phyloP scores from a whole-genome alignment of 2,329 filamentous ascomycete species.

The Fusarium goolgardi region DNA sequence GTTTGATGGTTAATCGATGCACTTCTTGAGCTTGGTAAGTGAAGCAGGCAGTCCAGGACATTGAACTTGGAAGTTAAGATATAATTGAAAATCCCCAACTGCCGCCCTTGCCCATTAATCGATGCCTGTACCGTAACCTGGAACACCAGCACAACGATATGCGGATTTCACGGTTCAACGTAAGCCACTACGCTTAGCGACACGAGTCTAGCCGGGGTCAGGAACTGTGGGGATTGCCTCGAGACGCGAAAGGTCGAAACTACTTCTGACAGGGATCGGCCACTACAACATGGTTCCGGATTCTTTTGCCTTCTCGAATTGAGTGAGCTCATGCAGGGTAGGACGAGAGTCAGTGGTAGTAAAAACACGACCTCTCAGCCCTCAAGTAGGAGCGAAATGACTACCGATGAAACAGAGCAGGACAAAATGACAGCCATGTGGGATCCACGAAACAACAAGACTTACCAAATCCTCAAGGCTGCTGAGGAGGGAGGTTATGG shows the following conservation, averaged over 20 bases:
- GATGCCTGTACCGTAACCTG: background rate
- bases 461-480: background rate
- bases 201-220: background rate
- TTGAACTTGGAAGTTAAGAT: background rate
- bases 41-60: rapidly evolving
- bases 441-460: background rate
- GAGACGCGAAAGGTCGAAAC: background rate
- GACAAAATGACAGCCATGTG: background rate
- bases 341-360: background rate
- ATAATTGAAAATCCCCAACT: background rate
- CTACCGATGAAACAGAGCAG: rapidly evolving
- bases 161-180: background rate
- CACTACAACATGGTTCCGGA: background rate
- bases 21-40: background rate
- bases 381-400: background rate
- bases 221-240: background rate
- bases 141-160: no score
- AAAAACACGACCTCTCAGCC: background rate
- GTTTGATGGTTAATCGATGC: background rate
- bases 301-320: background rate
- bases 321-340: background rate
- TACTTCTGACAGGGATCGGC: background rate
- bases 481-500: conserved; percentile 52
- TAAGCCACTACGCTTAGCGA: background rate
- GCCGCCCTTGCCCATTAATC: background rate